A percentile compares a stretch with the other conserved stretches of the same genome.
Conservation (phyloP, 2,329 filamentous ascomycete species). For the Diplodia mutila region DNA sequence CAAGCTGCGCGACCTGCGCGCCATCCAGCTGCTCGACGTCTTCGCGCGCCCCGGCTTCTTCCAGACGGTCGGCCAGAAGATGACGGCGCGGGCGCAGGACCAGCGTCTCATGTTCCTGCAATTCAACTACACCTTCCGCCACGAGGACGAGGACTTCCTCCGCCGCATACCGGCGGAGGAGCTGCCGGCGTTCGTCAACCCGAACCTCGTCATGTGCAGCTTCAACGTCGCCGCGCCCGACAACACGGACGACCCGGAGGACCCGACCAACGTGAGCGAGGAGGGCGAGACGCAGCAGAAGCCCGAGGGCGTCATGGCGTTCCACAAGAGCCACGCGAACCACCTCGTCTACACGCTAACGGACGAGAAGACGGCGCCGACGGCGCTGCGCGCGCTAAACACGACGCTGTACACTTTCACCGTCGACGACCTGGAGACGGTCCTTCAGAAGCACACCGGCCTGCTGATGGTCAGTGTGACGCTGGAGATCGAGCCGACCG, state of each 20-base stretch:
- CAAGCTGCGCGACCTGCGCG: constrained; percentile 40
- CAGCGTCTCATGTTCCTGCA: constrained; percentile 50
- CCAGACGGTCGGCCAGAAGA: constrained; percentile 32
- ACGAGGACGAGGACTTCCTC: constrained; percentile 50
- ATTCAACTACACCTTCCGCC: constrained; percentile 52
- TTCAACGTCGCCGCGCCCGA: constrained; percentile 46
- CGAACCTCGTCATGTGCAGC: constrained; percentile 43
- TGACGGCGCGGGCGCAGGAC: constrained; percentile 26
- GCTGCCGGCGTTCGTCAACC: constrained; percentile 41
- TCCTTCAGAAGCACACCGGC: constrained; percentile 43
- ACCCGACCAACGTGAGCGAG: constrained; percentile 28
- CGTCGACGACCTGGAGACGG: constrained; percentile 37
- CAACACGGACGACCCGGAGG: constrained; percentile 31
- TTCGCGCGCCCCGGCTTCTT: constrained; percentile 51
- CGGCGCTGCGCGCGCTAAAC: constrained; percentile 44
- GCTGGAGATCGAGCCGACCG: constrained; percentile 42
- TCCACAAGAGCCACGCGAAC: constrained; percentile 37
- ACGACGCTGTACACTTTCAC: constrained; percentile 48
- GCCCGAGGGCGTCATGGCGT: constrained; percentile 40
- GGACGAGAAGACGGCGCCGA: constrained; percentile 37
- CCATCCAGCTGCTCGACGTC: constrained; percentile 54
- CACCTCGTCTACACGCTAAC: constrained; percentile 40
- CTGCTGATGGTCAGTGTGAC: constrained; percentile 46
- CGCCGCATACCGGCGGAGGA: constrained; percentile 45
- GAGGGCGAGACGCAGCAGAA: constrained; percentile 33